Evolutionary conservation across 2,329 filamentous ascomycete genomes (phyloP).

Genomic region (Stagonosporopsis tanaceti): DNA sequence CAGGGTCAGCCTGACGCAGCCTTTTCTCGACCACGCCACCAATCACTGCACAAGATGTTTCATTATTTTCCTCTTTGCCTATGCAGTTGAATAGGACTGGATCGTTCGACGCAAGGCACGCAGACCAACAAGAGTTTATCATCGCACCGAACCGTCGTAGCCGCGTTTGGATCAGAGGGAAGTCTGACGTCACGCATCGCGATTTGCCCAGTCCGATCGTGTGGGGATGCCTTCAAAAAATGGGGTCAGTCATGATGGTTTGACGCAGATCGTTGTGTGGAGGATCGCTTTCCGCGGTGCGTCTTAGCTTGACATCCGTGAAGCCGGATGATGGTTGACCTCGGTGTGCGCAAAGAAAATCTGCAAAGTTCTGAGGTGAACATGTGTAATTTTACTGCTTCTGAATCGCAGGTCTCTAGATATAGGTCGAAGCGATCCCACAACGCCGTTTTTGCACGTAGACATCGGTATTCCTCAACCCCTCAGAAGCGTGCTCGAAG

Average conservation of each 20-base stretch:
- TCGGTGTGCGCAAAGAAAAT: not conserved
- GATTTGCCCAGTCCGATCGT: conserved; percentile 1
- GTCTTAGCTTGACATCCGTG: not conserved
- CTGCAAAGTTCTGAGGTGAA: not conserved
- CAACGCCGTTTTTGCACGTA: conserved; percentile 8
- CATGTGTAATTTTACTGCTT: not conserved
- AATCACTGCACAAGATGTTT: conserved; percentile 3
- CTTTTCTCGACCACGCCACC: conserved; percentile 1
- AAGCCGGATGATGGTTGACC: not conserved
- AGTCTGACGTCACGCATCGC: conserved; percentile 8
- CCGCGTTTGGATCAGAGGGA: not conserved
- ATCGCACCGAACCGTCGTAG: not conserved
- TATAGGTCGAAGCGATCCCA: conserved; percentile 4
- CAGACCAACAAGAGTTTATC: not conserved
- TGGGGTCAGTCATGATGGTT: not conserved
- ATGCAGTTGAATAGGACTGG: conserved; percentile 9
- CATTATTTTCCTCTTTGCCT: not conserved
- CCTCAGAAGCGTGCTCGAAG: not conserved
- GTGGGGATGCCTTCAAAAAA: conserved; percentile 11
- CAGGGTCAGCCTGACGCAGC: conserved; percentile 11
- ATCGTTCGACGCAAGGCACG: not conserved
- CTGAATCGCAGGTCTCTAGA: conserved; percentile 4
- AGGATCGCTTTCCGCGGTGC: conserved; percentile 1
- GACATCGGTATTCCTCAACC: not conserved
- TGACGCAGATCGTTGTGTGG: conserved; percentile 4